A percentile compares a stretch with the other conserved stretches of the same genome.
These are phyloP conservation scores for Houttuynia cordata DNA, from an alignment of 164 flowering plant genomes.

Conservation along the genomic window DNA sequence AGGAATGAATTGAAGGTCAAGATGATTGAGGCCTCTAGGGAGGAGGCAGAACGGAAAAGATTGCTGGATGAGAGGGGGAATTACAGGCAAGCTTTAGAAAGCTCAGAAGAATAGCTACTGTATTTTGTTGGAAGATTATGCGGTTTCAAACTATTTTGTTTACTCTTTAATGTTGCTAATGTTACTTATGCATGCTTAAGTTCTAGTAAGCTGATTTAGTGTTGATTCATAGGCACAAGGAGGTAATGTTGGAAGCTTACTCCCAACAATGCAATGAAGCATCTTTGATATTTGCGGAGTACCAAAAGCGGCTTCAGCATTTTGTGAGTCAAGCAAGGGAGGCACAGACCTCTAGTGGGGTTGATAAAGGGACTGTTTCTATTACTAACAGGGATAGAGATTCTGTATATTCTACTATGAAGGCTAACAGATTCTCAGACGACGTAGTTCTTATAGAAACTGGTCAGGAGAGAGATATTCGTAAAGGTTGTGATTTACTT, in stretches of 20 bases:
- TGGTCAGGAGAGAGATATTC: slow-evolving; percentile 57
- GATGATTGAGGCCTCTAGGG: slow-evolving; percentile 92
- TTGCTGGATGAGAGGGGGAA: slow-evolving; percentile 86
- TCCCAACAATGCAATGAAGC: slow-evolving; percentile 95
- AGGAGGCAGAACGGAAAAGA: slow-evolving; percentile 87
- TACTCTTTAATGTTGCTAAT: too few relatives aligned
- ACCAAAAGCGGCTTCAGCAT: slow-evolving; percentile 67
- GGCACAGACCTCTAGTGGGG: slow-evolving; percentile 48
- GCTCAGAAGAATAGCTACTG: background rate
- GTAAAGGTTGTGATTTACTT: slow-evolving; percentile 83
- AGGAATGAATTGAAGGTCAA: slow-evolving; percentile 73
- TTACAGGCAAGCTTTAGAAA: slow-evolving; percentile 43
- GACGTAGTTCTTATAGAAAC: slow-evolving; percentile 86
- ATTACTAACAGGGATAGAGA: slow-evolving; percentile 46
- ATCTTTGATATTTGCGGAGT: slow-evolving; percentile 88
- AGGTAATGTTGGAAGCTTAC: slow-evolving; percentile 85
- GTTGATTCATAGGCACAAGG: slow-evolving; percentile 64
- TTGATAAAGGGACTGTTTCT: slow-evolving; percentile 43
- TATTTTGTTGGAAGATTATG: too few relatives aligned
- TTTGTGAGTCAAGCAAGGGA: slow-evolving; percentile 89
- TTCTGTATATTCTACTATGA: slow-evolving; percentile 66
- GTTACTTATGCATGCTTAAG: background rate
- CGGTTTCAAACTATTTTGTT: background rate
- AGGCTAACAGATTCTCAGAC: slow-evolving; percentile 66
- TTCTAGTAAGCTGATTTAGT: background rate